Evolutionary conservation across 1,139 yeast species (phyloP).

Genomic region (Blastobotrys apis): DNA sequence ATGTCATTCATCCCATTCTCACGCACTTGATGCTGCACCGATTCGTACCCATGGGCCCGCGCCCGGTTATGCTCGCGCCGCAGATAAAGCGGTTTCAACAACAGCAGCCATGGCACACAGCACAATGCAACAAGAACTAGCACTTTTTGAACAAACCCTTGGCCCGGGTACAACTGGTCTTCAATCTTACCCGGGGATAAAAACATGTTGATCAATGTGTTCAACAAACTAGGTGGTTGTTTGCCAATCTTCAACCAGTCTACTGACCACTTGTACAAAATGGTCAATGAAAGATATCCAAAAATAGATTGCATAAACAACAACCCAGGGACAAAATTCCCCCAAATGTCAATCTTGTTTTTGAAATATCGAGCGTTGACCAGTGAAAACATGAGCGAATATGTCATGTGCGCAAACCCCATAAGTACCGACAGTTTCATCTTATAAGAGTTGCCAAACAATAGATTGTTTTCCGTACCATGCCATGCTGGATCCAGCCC

Average conservation of each 20-base stretch:
- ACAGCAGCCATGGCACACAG: conserved; percentile 91
- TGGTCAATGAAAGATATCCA: conserved; percentile 81
- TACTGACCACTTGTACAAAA: conserved; percentile 89
- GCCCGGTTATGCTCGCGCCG: conserved; percentile 41
- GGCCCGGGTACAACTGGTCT: conserved; percentile 80
- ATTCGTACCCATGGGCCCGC: conserved; percentile 14
- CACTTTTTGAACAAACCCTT: conserved; percentile 69
- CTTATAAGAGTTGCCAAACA: conserved; percentile 91
- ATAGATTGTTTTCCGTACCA: conserved; percentile 85
- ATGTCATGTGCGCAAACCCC: conserved; percentile 95
- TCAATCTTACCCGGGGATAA: conserved; percentile 87
- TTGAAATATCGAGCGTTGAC: conserved; percentile 74
- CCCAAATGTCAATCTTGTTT: conserved; percentile 77
- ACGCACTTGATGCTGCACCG: conserved; percentile 13
- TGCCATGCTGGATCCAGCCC: conserved; percentile 98
- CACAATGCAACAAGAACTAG: conserved; percentile 71
- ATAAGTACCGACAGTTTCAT: conserved; percentile 92
- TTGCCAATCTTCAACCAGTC: conserved; percentile 77
- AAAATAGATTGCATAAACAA: conserved; percentile 93
- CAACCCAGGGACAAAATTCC: conserved; percentile 91
- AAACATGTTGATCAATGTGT: conserved; percentile 95
- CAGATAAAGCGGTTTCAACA: conserved; percentile 78
- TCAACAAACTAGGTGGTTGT: conserved; percentile 88
- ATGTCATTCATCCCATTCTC: conserved; percentile 18
- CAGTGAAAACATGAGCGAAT: conserved; percentile 78